These are phyloP conservation scores for Centrapalus pauciflorus DNA, from an alignment of 129 eudicot species.

Conservation along the genomic window DNA sequence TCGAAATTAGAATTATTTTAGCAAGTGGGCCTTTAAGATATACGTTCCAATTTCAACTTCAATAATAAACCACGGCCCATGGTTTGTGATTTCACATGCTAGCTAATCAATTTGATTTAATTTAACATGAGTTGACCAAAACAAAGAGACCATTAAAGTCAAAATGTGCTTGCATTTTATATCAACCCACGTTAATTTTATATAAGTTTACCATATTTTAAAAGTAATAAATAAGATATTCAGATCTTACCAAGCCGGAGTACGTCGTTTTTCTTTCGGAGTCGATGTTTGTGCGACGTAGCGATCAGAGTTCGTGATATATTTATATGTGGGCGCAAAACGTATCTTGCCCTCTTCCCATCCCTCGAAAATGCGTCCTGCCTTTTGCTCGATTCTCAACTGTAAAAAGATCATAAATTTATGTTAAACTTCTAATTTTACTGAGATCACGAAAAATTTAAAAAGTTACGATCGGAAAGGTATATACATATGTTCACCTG, in stretches of 20 bases:
- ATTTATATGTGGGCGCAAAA: conserved; percentile 93
- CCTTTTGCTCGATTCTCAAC: conserved; percentile 75
- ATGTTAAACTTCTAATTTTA: background rate
- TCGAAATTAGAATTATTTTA: conserved; percentile 1
- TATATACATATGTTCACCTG: conserved; percentile 46
- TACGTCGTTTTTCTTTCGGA: conserved; percentile 64
- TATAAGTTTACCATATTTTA: background rate
- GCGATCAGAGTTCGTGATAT: conserved; percentile 52
- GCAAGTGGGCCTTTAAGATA: conserved; percentile 21
- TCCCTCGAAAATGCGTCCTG: conserved; percentile 75
- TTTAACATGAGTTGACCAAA: conserved; percentile 15
- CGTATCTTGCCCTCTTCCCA: conserved; percentile 83
- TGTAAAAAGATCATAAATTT: conserved; percentile 28
- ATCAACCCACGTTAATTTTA: background rate
- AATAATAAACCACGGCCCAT: conserved; percentile 14
- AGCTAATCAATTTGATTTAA: conserved; percentile 8
- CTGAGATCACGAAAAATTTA: background rate
- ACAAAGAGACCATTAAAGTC: conserved; percentile 9
- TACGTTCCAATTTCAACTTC: background rate
- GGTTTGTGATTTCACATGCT: conserved; percentile 16
- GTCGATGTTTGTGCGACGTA: conserved; percentile 58
- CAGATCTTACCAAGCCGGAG: conserved; percentile 79
- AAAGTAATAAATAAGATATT: background rate
- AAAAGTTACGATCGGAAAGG: background rate
- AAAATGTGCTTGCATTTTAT: conserved; percentile 11